Base-by-base conservation (phyloP, 2,329 filamentous ascomycete species). In the Fusarium tricinctum region DNA sequence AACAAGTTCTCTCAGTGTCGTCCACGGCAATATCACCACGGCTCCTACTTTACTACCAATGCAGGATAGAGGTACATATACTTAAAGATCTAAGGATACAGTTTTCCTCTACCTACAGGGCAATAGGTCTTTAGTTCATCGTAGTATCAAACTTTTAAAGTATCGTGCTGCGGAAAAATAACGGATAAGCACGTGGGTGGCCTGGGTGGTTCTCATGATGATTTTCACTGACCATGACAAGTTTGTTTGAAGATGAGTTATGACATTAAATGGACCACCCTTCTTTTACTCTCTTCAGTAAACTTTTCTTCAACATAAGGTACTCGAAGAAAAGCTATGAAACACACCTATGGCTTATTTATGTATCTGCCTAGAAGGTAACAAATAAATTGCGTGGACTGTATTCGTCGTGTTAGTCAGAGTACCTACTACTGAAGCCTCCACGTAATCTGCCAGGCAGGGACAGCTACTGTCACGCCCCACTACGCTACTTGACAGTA, bases 401-500 rank as follows among this genome's bases (percentile, higher is more conserved):
- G n/a, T 35, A 35, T n/a, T 35, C 33, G 17, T 30, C 33, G 33
- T 35, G 33, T 35, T 35, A 35, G 33, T 35, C n/a, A 35, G 15
- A 35, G 33, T n/a, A 23, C 23, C 23, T 23, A 23, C 23, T 23
- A n/a, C 17, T n/a, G 33, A 9, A 55, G 45, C 65, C 48, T 66
- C 66, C 66, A 67, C 66, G 66, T 69, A 69, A 69, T 69, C 60
- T 51, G 50, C 42, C 50, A 48, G 65, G 46, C 50, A 48, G 65
- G 46, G 58, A 51, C 47, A 69, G 49, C 43, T 66, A 43, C 33
- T 32, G 45, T 46, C 38, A 50, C 49, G 59, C 62, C 43, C 53
- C 19, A 45, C 35, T 8, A 12, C 17, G 32, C 5, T 69, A 69
- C 66, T 9, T 30, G 4, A 1, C 30, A 17, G 35, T 69, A 69